Evolutionary conservation across 345 rosid species (phyloP).

Genomic region (Citrus australasica): DNA sequence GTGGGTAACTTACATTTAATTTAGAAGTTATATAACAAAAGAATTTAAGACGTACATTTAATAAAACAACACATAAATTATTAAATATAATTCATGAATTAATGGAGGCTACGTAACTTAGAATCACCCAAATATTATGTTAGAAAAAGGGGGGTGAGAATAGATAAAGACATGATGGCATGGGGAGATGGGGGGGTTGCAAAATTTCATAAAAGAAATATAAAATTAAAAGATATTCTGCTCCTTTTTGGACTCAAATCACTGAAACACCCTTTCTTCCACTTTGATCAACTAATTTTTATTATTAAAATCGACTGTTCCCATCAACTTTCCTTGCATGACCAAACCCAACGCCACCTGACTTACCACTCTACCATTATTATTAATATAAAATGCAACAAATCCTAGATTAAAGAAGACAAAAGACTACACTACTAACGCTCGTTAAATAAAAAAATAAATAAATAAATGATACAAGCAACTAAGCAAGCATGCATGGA

Average conservation of each 20-base stretch:
- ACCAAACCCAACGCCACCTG: slow-evolving; percentile 2
- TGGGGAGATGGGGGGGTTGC: not conserved
- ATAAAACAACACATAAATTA: too few relatives aligned
- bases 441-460: too few relatives aligned
- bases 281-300: not conserved
- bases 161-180: not conserved
- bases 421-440: not conserved
- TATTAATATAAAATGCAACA: not conserved
- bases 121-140: too few relatives aligned
- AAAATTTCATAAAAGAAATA: not conserved
- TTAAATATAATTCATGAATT: too few relatives aligned
- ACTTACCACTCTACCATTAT: not conserved
- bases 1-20: too few relatives aligned
- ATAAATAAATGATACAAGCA: not conserved
- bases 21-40: too few relatives aligned
- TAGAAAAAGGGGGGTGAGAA: not conserved
- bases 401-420: not conserved
- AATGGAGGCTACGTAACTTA: too few relatives aligned
- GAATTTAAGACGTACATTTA: too few relatives aligned
- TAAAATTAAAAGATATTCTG: not conserved
- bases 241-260: not conserved
- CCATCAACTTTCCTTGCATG: not conserved
- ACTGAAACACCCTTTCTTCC: not conserved
- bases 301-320: not conserved
- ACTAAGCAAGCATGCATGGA: not conserved